Base-by-base conservation (phyloP, 805 yeast genomes). In the Wickerhamiella brachini region DNA sequence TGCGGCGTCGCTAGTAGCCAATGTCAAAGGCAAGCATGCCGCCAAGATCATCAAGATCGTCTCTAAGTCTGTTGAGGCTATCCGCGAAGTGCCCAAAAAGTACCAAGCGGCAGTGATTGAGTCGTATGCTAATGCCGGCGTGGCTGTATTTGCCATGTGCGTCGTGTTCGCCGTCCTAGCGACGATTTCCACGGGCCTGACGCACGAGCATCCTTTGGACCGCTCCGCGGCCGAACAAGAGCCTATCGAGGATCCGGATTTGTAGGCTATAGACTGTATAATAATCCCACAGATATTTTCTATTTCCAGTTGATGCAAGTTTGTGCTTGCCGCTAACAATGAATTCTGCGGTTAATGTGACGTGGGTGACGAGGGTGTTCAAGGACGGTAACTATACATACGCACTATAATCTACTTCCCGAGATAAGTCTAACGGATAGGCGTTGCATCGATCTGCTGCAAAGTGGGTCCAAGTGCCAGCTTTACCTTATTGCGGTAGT, bases 391-490 rank as follows among this genome's bases (percentile, higher is more conserved):
- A n/a, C n/a, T n/a, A n/a, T n/a, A n/a, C n/a, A n/a, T n/a, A 24
- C 26, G 26, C 26, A 24, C 26, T 24, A 24, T 24, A n/a, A n/a
- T n/a, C n/a, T n/a, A n/a, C n/a, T n/a, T n/a, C n/a, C n/a, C n/a
- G n/a, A n/a, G n/a, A n/a, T n/a, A 5, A 34, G 13, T 15, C 20
- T 34, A 49, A 4, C 53, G 44, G 10, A 65, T 52, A 59, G 81
- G 89, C 22, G 95, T 83, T 10, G 98, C 97, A 69, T 93, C 99
- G 51, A 93, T 86, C 69, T 93, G 94, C 44, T 75, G 68, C 45
- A 93, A 68, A 9, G 81, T 75, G 0, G 83, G 80, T 2, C 85
- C 85, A 53, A 90, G 71, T 53, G 81, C 76, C 59, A 93, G 71
- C 57, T 77, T 78, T 46, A 93, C 63, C 64, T 93, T 93, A 61